phyloP scores from a whole-genome alignment of 2,329 filamentous ascomycete species.

The Penicillium sp. region DNA sequence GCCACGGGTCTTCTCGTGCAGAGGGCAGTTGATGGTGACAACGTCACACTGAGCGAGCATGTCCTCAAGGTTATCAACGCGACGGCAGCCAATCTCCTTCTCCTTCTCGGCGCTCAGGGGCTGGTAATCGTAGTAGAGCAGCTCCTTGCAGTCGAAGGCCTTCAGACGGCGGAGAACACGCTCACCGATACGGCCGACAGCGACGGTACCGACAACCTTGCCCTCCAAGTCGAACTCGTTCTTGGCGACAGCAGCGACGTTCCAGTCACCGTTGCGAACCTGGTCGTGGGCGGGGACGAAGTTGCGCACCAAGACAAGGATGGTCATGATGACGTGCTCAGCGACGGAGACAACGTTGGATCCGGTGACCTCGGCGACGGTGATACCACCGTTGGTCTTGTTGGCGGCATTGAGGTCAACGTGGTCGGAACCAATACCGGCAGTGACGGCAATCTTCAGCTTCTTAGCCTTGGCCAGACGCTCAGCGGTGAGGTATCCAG shows the following conservation, averaged over 20 bases:
- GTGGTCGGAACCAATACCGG: conserved; percentile 97
- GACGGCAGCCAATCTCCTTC: conserved; percentile 91
- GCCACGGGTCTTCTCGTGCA: conserved; percentile 96
- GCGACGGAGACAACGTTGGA: conserved; percentile 98
- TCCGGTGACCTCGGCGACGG: conserved; percentile 95
- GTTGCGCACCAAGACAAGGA: conserved; percentile 93
- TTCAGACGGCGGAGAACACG: conserved; percentile 94
- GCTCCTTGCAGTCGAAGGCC: conserved; percentile 98
- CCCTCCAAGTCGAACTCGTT: conserved; percentile 96
- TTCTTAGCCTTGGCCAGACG: conserved; percentile 98
- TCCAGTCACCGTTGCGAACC: conserved; percentile 85
- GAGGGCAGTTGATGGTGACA: conserved; percentile 98
- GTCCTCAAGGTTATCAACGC: conserved; percentile 87
- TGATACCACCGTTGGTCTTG: conserved; percentile 96
- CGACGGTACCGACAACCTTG: conserved; percentile 98
- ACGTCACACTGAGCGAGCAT: conserved; percentile 92
- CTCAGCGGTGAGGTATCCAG: conserved; percentile 94
- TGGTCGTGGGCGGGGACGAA: conserved; percentile 97
- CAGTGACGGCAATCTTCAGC: conserved; percentile 93
- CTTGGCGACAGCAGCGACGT: conserved; percentile 94
- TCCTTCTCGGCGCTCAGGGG: conserved; percentile 80
- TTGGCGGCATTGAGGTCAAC: conserved; percentile 96
- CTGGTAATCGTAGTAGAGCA: conserved; percentile 99
- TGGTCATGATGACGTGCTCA: conserved; percentile 99
- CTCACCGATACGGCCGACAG: conserved; percentile 96